Conservation (phyloP, 108 stramenopile genomes). For the Cylindrotheca fusiformis region DNA sequence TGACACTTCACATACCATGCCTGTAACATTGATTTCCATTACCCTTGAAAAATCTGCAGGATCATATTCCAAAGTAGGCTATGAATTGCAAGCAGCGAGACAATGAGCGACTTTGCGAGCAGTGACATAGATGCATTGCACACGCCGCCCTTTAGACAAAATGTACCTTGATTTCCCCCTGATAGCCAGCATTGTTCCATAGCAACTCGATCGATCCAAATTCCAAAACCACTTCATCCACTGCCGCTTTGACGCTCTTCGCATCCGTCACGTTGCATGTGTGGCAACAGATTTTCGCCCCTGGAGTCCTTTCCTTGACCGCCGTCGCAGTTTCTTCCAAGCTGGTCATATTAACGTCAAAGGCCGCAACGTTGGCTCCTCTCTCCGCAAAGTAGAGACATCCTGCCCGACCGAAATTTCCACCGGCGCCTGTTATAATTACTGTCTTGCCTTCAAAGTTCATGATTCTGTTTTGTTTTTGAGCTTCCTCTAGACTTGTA, state of each 20-base stretch:
- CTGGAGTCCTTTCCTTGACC: constrained; percentile 8
- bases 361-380: constrained; percentile 79
- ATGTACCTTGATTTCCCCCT: constrained; percentile 74
- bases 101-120: too few species aligned
- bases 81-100: not conserved
- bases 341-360: constrained; percentile 59
- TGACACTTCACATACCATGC: constrained; percentile 42
- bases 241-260: constrained; percentile 43
- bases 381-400: constrained; percentile 71
- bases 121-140: too few species aligned
- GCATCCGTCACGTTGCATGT: constrained; percentile 74
- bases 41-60: constrained; percentile 77
- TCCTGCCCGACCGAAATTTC: constrained; percentile 83
- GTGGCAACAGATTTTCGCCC: constrained; percentile 22
- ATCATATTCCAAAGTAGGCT: constrained; percentile 78
- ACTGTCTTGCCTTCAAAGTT: constrained; percentile 57
- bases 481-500: too few species aligned
- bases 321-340: constrained; percentile 54
- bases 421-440: constrained; percentile 87
- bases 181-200: constrained; percentile 97
- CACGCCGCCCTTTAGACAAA: too few species aligned
- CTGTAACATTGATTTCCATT: constrained; percentile 91
- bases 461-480: not conserved
- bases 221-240: constrained; percentile 29
- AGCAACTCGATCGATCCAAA: constrained; percentile 68